Base-by-base conservation (phyloP, 768 basidiomycete genomes). In the Agrocybe praecox region DNA sequence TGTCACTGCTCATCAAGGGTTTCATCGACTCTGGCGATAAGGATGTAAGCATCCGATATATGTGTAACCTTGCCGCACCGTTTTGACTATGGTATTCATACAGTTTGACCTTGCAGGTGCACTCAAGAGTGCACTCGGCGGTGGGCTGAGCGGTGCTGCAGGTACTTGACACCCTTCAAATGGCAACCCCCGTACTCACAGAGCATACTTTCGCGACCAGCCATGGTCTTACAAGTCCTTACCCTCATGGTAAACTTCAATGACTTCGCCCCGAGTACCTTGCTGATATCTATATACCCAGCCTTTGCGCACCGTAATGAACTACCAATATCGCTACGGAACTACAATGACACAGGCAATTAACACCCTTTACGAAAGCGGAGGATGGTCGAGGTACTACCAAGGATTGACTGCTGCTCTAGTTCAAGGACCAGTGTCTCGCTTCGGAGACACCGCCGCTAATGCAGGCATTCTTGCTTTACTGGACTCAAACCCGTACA, bases 291-390 rank as follows among this genome's bases (percentile, higher is more conserved):
- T n/a, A 24, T 23, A 48, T 18, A 46, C 43, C 12, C 52, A 89
- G 89, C 94, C 94, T 6, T 72, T 96, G n/a, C 84, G 94, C n/a
- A 97, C 96, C 2, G 81, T 95, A 53, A 98, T 98, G 96, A 98
- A 98, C 77, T 97, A 92, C 68, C 94, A 95, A 74, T 94, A 95
- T 69, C 85, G 89, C 52, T 95, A 86, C 67, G 95, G 95, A n/a
- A 89, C 88, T 2, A 82, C 85, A 1, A 86, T 86, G 6, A 85
- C 84, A 0, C 72, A 80, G 36, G 88, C 91, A 12, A 82, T 80
- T 55, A 69, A 72, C 47, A 92, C 83, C 2, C 84, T 96, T 17
- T 89, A 89, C 68, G 72, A 72, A 2, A 89, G 94, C 57, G 94
- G 94, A 14, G 92, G 93, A 9, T 89, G 82, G 76, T 75, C 81